phyloP scores from a whole-genome alignment of 441 rosid genomes.

The Populus hybrid region DNA sequence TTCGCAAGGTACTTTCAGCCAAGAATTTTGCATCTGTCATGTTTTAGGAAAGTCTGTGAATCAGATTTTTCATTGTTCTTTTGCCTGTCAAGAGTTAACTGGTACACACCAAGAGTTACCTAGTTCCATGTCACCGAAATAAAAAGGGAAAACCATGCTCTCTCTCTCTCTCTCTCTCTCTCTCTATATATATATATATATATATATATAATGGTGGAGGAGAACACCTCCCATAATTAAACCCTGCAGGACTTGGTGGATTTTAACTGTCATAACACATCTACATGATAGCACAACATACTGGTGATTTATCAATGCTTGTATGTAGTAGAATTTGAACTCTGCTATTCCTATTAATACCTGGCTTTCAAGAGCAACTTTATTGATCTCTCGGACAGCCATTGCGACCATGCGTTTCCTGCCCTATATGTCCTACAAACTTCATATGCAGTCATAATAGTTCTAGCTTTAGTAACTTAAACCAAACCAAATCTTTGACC shows the following conservation, averaged over 20 bases:
- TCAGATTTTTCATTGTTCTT: neutral
- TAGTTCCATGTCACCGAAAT: neutral
- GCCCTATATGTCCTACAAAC: neutral
- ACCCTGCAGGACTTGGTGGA: neutral
- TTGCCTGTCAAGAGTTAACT: neutral
- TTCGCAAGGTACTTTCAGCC: constrained; percentile 61
- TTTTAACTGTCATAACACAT: neutral
- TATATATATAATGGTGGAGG: neutral
- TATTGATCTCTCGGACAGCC: neutral
- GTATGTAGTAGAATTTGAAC: neutral
- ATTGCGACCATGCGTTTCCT: neutral
- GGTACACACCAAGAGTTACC: neutral
- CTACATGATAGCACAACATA: neutral
- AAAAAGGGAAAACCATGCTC: neutral
- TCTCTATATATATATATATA: no score
- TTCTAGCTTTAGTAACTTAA: neutral
- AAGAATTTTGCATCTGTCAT: neutral
- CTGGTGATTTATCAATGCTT: neutral
- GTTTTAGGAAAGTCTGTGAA: neutral
- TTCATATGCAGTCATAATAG: neutral
- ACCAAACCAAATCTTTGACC: neutral
- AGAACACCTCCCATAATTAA: neutral
- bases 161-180: no score
- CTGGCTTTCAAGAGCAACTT: neutral
- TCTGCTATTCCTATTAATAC: neutral